These are phyloP conservation scores for Westerdykella aurantiaca DNA, from an alignment of 2,329 filamentous ascomycete genomes.

Conservation along the genomic window DNA sequence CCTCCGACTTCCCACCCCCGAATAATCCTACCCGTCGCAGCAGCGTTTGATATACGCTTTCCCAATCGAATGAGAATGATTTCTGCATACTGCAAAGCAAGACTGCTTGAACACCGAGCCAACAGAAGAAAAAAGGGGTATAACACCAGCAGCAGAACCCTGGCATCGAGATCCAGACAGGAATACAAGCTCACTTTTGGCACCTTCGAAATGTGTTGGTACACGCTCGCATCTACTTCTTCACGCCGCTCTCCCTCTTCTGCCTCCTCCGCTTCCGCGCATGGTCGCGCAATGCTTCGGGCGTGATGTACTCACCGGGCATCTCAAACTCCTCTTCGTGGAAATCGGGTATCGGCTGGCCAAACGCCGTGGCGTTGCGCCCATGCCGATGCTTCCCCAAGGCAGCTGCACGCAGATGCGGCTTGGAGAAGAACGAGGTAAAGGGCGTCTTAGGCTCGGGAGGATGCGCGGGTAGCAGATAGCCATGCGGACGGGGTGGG, in stretches of 20 bases:
- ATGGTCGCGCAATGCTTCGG: constrained; percentile 47
- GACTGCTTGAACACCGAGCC: too few species aligned
- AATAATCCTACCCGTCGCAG: too few species aligned
- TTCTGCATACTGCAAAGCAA: too few species aligned
- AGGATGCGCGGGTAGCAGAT: constrained; percentile 23
- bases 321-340: constrained; percentile 67
- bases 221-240: neutral
- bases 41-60: too few species aligned
- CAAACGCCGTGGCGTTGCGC: constrained; percentile 72
- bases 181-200: too few species aligned
- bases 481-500: constrained; percentile 28
- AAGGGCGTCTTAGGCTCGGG: constrained; percentile 55
- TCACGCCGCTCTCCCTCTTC: constrained; percentile 45
- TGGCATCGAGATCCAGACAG: too few species aligned
- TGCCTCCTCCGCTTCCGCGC: constrained; percentile 59
- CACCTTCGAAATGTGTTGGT: too few species aligned
- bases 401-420: constrained; percentile 71
- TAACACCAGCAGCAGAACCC: too few species aligned
- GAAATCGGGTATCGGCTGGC: constrained; percentile 70
- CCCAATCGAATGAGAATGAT: too few species aligned
- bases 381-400: constrained; percentile 66
- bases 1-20: too few species aligned
- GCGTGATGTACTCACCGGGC: constrained; percentile 57
- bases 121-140: too few species aligned
- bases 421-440: constrained; percentile 80